Evolutionary conservation across 192 early-diverging fungal species (phyloP), one percentile per base, ranked within the genome.

Genomic region (Pilobolus umbonatus): DNA sequence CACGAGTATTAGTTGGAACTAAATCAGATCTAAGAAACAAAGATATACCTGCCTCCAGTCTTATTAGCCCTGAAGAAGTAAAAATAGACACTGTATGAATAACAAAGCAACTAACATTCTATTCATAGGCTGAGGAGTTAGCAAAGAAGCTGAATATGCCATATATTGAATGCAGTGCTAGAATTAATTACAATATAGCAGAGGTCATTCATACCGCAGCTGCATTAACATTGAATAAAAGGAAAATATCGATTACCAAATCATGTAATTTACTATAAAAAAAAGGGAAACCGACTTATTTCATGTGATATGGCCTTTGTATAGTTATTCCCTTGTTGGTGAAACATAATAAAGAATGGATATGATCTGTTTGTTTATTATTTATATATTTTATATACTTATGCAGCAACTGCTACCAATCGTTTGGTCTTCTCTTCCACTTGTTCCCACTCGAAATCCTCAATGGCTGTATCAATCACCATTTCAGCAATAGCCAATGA

Each of bases 11-110:
- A 21, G 90, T 94, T 12, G 92, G 92, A 29, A 94, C 92, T 53
- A 93, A 94, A 78, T 81, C 91, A 44, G 92, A 94, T 85, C 69
- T 94, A 60, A 87, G 92, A 66, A 88, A 93, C 63, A 88, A 93
- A 25, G 88, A 83, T 10, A 80, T 93, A 46, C 85, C 88, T 36
- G 88, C 85, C 73, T 82, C 93, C 43, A 75, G 73, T 52, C 22
- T 53, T 31, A 53, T 53, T 15, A 21, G 32, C 17, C 10, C 10
- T 14, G 51, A 53, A 36, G 21, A 32, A 22, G 51, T 53, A 53
- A 35, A 17, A 35, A 14, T 24, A 11, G 24, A 1, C 21, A 32
- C 31, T 8, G 3, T 3, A 38, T 35, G 11, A 12, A 34, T 24
- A 29, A 4, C 5, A 19, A 9, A 9, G 17, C 24, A 5, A 22